These are phyloP conservation scores for Colletotrichum noveboracense DNA, from an alignment of 2,329 filamentous ascomycete species.

Conservation along the genomic window DNA sequence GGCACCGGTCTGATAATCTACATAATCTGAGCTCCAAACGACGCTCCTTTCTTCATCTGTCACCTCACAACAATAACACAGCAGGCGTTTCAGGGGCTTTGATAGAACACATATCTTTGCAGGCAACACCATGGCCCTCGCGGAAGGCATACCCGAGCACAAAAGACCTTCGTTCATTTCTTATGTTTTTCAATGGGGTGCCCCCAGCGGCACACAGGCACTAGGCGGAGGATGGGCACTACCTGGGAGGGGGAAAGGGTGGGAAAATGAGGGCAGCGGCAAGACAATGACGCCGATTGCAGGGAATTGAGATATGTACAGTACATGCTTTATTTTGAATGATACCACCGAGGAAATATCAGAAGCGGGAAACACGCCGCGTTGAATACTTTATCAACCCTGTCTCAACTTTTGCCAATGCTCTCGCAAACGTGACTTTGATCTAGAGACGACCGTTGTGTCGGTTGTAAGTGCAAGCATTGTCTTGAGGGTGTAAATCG, in stretches of 20 bases:
- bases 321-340: not conserved
- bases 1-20: not conserved
- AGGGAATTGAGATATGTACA: not conserved
- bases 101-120: not conserved
- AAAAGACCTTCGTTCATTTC: not conserved
- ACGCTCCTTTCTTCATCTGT: not conserved
- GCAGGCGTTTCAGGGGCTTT: not conserved
- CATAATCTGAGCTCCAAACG: not conserved
- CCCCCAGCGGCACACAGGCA: not conserved
- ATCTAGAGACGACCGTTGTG: not conserved
- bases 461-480: not conserved
- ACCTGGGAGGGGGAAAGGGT: not conserved
- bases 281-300: not conserved
- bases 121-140: not conserved
- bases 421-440: not conserved
- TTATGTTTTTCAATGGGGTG: not conserved
- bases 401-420: not conserved
- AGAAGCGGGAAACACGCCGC: not conserved
- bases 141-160: not conserved
- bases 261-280: not conserved
- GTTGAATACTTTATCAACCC: not conserved
- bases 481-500: rapidly evolving
- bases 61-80: not conserved
- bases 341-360: not conserved
- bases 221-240: not conserved